Percentiles rank a stretch among this genome's conserved stretches.
phyloP scores from a whole-genome alignment of 768 basidiomycete species.

The Exsudoporus frostii region DNA sequence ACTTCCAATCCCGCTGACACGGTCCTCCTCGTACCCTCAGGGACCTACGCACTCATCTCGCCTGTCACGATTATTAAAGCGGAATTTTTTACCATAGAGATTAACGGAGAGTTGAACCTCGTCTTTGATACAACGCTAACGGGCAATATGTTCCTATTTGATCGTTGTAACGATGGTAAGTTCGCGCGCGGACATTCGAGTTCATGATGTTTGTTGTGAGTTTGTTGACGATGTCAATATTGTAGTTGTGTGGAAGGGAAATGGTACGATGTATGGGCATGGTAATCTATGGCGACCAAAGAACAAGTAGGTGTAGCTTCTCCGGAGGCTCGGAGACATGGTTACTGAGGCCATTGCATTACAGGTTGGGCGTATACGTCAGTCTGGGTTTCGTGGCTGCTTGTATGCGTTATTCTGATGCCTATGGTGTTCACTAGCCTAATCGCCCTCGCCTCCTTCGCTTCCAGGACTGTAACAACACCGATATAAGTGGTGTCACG shows the following conservation, averaged over 20 bases:
- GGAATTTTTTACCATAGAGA: not conserved
- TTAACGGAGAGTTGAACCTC: conserved; percentile 3
- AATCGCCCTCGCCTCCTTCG: conserved; percentile 4
- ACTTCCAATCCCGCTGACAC: conserved; percentile 1
- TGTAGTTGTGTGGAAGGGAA: conserved; percentile 5
- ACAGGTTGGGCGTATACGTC: conserved; percentile 2
- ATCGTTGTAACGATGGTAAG: conserved; percentile 1
- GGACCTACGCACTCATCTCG: conserved; percentile 2
- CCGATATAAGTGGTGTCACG: conserved; percentile 14
- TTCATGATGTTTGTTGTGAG: not conserved
- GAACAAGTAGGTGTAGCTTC: not conserved
- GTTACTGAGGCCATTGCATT: not conserved
- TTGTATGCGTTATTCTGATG: not conserved
- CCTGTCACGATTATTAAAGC: not conserved
- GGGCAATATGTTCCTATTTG: conserved; percentile 4
- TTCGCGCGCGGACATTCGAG: not conserved
- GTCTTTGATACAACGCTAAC: not conserved
- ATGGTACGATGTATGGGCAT: conserved; percentile 7
- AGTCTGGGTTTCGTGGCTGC: not conserved
- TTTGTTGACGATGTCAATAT: not conserved
- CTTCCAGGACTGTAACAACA: conserved; percentile 4
- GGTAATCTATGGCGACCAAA: conserved; percentile 2
- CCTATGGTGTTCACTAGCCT: not conserved
- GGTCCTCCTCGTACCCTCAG: conserved; percentile 6
- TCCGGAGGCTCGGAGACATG: not conserved